These are phyloP conservation scores for Eucalyptus regnans DNA, from an alignment of 345 rosid species.

Conservation along the genomic window DNA sequence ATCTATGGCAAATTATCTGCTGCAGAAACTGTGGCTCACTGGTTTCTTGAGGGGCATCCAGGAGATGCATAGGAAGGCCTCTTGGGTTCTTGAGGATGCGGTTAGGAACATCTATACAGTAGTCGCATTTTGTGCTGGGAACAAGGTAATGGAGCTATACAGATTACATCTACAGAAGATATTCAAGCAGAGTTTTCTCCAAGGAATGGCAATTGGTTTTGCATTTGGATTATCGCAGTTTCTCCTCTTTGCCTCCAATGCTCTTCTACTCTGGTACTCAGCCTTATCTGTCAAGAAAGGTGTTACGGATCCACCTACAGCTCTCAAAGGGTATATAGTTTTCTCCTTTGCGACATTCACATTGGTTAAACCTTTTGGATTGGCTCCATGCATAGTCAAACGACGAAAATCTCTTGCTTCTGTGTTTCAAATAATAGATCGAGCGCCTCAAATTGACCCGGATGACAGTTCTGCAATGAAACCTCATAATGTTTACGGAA, in stretches of 20 bases:
- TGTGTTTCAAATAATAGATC: constrained; percentile 93
- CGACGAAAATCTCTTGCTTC: constrained; percentile 79
- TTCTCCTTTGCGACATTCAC: constrained; percentile 98
- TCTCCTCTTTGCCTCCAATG: constrained; percentile 94
- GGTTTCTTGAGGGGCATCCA: constrained; percentile 99
- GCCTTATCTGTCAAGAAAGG: constrained; percentile 45
- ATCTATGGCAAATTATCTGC: neutral
- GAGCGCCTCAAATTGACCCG: constrained; percentile 86
- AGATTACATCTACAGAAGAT: constrained; percentile 69
- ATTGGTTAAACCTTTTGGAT: constrained; percentile 93
- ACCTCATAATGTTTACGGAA: constrained; percentile 90
- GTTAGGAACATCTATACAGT: constrained; percentile 96
- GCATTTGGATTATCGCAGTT: constrained; percentile 96
- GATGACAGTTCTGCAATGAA: constrained; percentile 82
- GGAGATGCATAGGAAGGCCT: constrained; percentile 97
- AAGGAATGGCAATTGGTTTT: constrained; percentile 87
- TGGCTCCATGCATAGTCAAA: constrained; percentile 96
- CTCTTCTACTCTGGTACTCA: constrained; percentile 94
- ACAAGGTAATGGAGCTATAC: constrained; percentile 96
- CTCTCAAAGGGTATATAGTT: constrained; percentile 88
- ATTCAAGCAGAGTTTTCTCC: constrained; percentile 74
- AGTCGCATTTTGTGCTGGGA: constrained; percentile 96
- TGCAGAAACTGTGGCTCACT: constrained; percentile 96
- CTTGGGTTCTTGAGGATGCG: constrained; percentile 96
- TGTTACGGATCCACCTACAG: constrained; percentile 47